Evolutionary conservation across 306 rosid species (phyloP), one percentile per base, ranked within the genome.

Genomic region (Sicyos edulis): DNA sequence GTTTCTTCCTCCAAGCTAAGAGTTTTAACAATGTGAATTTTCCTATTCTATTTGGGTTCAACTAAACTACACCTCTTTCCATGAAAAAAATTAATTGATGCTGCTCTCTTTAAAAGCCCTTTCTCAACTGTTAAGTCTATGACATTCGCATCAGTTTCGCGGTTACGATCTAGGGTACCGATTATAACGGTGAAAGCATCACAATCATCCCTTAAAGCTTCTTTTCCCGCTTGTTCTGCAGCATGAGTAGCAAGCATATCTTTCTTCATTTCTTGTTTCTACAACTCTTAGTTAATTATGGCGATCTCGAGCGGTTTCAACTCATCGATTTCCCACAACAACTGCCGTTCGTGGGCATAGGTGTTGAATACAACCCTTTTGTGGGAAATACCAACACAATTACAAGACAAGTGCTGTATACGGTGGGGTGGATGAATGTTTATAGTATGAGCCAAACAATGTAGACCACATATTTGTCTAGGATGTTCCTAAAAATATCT

Each of bases 1-100:
- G 95, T 72, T 84, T 88, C 86, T 85, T 84, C 85, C 95, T 88
- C 91, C 95, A 88, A 75, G 95, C 91, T 75, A 88, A 85, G 74
- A 88, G 91, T 82, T 86, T 88, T 71, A 88, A 66, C 22, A 88
- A 82, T 7, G 95, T 88, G 71, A 91, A 88, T 78, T 88, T 88
- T 63, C 92, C 86, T 80, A 6, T 85, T 70, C 89, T 86, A 73
- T 85, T 85, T 11, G 88, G 88, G 88, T 47, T 84, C 88, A 80
- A 85, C 80, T 78, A 85, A 74, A 75, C 88, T 86, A 80, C 80
- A 85, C 66, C 88, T 79, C 77, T 82, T 85, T 29, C 86, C 88
- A 21, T 85, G 86, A 74, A 86, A 85, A 63, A 80, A 80, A 70
- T 11, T 83, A 51, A 83, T 83, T 0, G 83, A 26, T 26, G 29